Conservation (phyloP, 164 flowering plant species). For the Stephania japonica region DNA sequence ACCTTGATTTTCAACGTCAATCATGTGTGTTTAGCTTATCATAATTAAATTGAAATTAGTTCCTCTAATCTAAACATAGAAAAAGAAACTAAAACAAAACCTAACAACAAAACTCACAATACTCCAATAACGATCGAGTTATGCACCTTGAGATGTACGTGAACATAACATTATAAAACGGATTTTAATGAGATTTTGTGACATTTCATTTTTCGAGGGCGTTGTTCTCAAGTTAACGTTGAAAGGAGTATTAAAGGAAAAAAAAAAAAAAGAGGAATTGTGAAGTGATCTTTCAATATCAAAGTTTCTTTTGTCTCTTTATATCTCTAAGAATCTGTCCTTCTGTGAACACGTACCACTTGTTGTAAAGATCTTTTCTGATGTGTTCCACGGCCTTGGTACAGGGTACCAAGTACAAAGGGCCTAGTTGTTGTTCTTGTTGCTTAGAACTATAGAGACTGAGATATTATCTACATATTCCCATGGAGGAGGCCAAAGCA, state of each 20-base stretch:
- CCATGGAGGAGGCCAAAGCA: background rate
- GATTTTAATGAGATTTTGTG: background rate
- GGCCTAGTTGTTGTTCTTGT: background rate
- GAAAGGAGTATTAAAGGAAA: background rate
- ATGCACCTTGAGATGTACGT: too few species aligned
- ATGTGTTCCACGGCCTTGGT: background rate
- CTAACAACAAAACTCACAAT: too few species aligned
- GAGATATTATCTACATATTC: background rate
- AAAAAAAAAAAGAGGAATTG: background rate
- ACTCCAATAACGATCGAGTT: too few species aligned
- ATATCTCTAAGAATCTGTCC: background rate
- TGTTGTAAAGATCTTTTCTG: background rate
- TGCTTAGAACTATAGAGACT: background rate
- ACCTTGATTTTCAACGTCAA: background rate
- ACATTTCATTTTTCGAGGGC: background rate
- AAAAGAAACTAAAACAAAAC: too few species aligned
- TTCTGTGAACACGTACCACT: background rate
- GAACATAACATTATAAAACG: too few species aligned
- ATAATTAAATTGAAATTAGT: background rate
- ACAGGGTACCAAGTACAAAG: background rate
- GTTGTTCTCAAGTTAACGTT: too few species aligned
- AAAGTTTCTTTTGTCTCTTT: background rate
- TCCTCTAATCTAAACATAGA: too few species aligned
- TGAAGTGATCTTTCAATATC: background rate
- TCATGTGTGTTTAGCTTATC: background rate